A percentile compares a stretch with the other conserved stretches of the same genome.
phyloP scores from a whole-genome alignment of 768 basidiomycete species.

The Auriscalpium orientale region DNA sequence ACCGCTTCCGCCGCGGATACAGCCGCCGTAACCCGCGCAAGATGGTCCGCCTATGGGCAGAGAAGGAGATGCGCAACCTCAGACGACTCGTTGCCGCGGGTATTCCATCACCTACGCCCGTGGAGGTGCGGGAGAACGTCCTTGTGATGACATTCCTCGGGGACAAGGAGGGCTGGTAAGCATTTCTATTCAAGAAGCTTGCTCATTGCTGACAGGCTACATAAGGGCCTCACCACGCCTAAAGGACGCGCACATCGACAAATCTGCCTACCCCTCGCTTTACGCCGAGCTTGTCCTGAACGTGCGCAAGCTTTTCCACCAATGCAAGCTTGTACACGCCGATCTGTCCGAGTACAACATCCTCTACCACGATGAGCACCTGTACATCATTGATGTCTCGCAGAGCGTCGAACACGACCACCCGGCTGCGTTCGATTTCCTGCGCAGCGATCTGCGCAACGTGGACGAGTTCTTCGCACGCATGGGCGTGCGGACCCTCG shows the following conservation, averaged over 20 bases:
- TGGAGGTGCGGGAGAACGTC: slow-evolving; percentile 95
- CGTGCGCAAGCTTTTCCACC: slow-evolving; percentile 79
- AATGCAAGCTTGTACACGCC: slow-evolving; percentile 92
- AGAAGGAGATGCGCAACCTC: slow-evolving; percentile 97
- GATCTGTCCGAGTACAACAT: slow-evolving; percentile 99
- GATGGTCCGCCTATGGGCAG: slow-evolving; percentile 98
- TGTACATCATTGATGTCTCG: slow-evolving; percentile 96
- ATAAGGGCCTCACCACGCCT: slow-evolving; percentile 85
- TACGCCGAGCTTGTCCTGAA: slow-evolving; percentile 77
- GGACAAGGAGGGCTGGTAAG: slow-evolving; percentile 71
- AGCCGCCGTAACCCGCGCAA: slow-evolving; percentile 87
- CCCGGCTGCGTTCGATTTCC: slow-evolving; percentile 91
- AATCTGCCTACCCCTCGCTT: slow-evolving; percentile 43
- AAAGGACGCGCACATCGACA: slow-evolving; percentile 71
- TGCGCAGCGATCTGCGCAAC: slow-evolving; percentile 87
- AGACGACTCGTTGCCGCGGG: slow-evolving; percentile 79
- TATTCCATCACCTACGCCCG: slow-evolving; percentile 77
- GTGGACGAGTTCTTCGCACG: slow-evolving; percentile 87
- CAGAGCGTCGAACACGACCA: slow-evolving; percentile 99
- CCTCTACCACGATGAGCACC: slow-evolving; percentile 72
- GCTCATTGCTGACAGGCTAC: slow-evolving; percentile 1
- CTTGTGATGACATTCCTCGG: slow-evolving; percentile 94
- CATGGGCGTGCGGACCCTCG: slow-evolving; percentile 68
- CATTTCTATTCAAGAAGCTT: slow-evolving; percentile 12
- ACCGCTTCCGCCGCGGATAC: slow-evolving; percentile 89